These are phyloP conservation scores for Kodamaea ohmeri DNA, from an alignment of 1,139 yeast genomes.

Conservation along the genomic window DNA sequence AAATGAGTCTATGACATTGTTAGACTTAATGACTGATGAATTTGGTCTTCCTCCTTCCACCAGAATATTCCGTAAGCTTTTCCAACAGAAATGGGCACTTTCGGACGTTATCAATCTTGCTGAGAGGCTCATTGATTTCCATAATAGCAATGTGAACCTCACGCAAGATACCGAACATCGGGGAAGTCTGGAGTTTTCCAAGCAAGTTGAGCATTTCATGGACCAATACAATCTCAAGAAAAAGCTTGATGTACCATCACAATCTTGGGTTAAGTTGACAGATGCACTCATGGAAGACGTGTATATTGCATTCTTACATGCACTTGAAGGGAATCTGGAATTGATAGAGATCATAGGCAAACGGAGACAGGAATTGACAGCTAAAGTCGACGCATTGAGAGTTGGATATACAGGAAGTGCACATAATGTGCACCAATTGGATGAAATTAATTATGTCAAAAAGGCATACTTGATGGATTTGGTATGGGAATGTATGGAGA, in stretches of 20 bases:
- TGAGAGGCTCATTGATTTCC: slow-evolving; percentile 19
- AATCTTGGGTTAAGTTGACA: slow-evolving; percentile 25
- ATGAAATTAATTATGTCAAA: slow-evolving; percentile 25
- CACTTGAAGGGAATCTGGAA: slow-evolving; percentile 12
- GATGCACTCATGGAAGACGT: slow-evolving; percentile 19
- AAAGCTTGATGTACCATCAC: slow-evolving; percentile 9
- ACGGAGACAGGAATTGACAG: slow-evolving; percentile 14
- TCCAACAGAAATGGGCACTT: slow-evolving; percentile 13
- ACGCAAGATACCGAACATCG: slow-evolving; percentile 18
- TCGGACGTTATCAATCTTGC: slow-evolving; percentile 16
- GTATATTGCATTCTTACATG: slow-evolving; percentile 17
- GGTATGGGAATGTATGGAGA: slow-evolving; percentile 9
- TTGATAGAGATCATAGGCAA: slow-evolving; percentile 14
- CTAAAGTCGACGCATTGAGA: slow-evolving; percentile 1
- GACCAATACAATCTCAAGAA: slow-evolving; percentile 12
- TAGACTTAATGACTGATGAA: slow-evolving; percentile 19
- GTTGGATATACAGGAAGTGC: slow-evolving; percentile 6
- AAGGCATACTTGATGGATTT: slow-evolving; percentile 24
- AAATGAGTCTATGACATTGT: slow-evolving; percentile 15
- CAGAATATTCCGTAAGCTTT: slow-evolving; percentile 20
- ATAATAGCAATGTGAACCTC: slow-evolving; percentile 20
- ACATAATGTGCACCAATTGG: slow-evolving; percentile 12
- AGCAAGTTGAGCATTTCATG: slow-evolving; percentile 18
- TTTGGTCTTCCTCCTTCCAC: slow-evolving; percentile 29
- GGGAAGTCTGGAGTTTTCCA: slow-evolving; percentile 13